These are phyloP conservation scores for Colletotrichum karsti DNA, from an alignment of 2,329 filamentous ascomycete genomes.

Conservation along the genomic window DNA sequence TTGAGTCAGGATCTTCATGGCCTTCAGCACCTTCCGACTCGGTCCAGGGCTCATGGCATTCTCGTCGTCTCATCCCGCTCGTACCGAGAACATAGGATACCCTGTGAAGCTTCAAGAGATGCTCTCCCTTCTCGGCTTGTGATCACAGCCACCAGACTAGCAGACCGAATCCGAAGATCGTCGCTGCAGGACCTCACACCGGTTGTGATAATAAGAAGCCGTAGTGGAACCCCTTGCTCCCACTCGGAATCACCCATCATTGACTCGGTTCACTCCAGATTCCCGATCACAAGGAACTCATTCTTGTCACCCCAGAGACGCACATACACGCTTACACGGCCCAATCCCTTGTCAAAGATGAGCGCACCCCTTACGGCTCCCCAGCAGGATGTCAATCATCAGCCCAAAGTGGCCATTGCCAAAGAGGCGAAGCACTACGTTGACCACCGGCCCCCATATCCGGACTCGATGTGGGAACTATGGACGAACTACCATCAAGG, in stretches of 20 bases:
- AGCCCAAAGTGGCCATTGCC: background rate
- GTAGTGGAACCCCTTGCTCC: background rate
- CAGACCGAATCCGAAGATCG: background rate
- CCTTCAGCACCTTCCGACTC: background rate
- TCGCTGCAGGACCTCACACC: background rate
- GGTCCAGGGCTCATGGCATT: background rate
- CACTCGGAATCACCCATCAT: background rate
- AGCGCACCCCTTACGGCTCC: background rate
- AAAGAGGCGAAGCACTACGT: constrained; percentile 17
- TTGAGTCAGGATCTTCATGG: background rate
- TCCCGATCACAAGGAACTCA: background rate
- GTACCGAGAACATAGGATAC: background rate
- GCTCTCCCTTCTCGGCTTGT: background rate
- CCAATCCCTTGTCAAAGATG: constrained; percentile 7
- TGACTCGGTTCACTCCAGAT: background rate
- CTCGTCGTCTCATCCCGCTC: background rate
- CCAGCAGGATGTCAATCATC: background rate
- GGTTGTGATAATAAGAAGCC: background rate
- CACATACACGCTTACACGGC: background rate
- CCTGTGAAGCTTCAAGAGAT: background rate
- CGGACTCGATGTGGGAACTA: constrained; percentile 14
- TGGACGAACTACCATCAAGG: constrained; percentile 10
- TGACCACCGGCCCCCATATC: constrained; percentile 14
- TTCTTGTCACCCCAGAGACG: background rate
- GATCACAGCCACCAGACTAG: background rate